These are phyloP conservation scores for Colletotrichum sp. DNA, from an alignment of 2,329 filamentous ascomycete species.

Conservation along the genomic window DNA sequence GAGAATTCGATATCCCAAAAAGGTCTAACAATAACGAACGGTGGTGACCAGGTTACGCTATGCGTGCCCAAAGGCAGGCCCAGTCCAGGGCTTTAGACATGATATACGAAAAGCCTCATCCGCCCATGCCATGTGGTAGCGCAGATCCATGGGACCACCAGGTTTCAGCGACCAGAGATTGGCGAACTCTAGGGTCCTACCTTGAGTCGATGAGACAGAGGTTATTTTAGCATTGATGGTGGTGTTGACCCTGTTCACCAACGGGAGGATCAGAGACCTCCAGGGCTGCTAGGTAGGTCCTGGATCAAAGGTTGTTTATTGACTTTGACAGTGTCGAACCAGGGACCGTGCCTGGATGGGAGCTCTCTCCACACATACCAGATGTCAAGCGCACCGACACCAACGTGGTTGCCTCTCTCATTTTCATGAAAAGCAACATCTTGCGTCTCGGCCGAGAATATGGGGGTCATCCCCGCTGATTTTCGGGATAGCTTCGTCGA, in stretches of 20 bases:
- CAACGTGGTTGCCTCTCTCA: neutral
- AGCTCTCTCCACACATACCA: neutral
- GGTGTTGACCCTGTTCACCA: neutral
- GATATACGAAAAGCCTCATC: neutral
- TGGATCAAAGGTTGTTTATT: neutral
- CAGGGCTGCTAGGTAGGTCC: neutral
- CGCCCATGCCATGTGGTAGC: neutral
- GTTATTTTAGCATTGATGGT: constrained; percentile 17
- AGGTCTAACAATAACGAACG: neutral
- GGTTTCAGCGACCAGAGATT: neutral
- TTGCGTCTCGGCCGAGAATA: neutral
- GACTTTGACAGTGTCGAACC: neutral
- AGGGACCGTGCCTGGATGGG: neutral
- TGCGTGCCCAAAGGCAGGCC: accelerated
- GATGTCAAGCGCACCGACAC: neutral
- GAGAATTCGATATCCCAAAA: too few species aligned
- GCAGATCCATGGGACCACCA: neutral
- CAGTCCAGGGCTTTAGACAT: neutral
- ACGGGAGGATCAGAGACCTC: neutral
- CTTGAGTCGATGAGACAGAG: constrained; percentile 8
- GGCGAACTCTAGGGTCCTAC: neutral
- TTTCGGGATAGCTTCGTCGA: accelerated
- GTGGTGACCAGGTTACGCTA: neutral
- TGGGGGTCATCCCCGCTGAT: neutral
- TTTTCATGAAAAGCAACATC: neutral